Evolutionary conservation across 345 rosid species (phyloP).

Genomic region (Physaria fendleri): DNA sequence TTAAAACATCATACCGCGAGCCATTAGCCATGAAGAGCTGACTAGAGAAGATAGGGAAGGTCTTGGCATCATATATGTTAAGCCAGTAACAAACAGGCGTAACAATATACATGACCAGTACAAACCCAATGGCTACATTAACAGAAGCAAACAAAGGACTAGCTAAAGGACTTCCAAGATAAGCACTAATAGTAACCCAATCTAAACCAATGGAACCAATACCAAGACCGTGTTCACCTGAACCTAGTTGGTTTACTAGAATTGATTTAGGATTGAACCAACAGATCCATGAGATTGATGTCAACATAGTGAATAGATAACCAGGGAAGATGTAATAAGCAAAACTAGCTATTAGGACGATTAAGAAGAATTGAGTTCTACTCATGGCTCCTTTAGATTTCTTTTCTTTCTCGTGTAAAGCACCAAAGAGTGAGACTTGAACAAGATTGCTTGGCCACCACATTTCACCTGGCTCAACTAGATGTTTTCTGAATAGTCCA

Average conservation of each 20-base stretch:
- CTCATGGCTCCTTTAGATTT: constrained; percentile 42
- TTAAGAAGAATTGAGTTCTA: constrained; percentile 58
- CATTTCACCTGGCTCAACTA: constrained; percentile 85
- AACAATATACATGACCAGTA: constrained; percentile 50
- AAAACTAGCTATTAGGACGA: constrained; percentile 51
- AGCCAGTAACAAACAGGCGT: constrained; percentile 63
- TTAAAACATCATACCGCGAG: constrained; percentile 41
- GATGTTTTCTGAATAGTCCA: constrained; percentile 58
- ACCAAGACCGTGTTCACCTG: constrained; percentile 69
- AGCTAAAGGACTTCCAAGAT: constrained; percentile 75
- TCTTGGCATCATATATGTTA: constrained; percentile 58
- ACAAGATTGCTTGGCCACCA: constrained; percentile 85
- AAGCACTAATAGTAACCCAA: constrained; percentile 67
- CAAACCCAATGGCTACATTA: constrained; percentile 55
- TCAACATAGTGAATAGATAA: constrained; percentile 42
- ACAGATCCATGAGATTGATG: constrained; percentile 75
- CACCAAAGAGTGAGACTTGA: constrained; percentile 79
- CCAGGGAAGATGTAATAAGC: constrained; percentile 64
- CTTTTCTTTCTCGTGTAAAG: constrained; percentile 57
- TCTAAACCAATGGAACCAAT: constrained; percentile 67
- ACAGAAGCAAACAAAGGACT: constrained; percentile 78
- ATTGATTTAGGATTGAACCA: constrained; percentile 66
- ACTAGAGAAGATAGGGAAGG: constrained; percentile 53
- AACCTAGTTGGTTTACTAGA: constrained; percentile 64
- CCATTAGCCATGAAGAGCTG: constrained; percentile 49